phyloP scores from a whole-genome alignment of 495 filamentous ascomycete genomes.

The Beverwykella pulmonaria region DNA sequence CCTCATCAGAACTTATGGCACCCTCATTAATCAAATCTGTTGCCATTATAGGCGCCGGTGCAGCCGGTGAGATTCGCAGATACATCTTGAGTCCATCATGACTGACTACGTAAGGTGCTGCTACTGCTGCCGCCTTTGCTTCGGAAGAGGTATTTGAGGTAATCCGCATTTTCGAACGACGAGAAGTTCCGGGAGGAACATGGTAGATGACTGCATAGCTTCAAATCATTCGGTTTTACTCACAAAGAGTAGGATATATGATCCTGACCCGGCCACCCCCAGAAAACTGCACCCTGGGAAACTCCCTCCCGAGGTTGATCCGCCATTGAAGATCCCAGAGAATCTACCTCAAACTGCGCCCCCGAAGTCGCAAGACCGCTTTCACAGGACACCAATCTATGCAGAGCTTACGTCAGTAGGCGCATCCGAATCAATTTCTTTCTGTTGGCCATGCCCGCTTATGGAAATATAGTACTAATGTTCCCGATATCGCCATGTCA shows the following conservation, averaged over 20 bases:
- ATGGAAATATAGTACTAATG: slow-evolving; percentile 49
- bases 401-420: slow-evolving; percentile 50
- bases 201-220: slow-evolving; percentile 47
- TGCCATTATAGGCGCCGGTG: slow-evolving; percentile 56
- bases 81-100: background rate
- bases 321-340: slow-evolving; percentile 48
- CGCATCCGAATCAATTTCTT: background rate
- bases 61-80: slow-evolving; percentile 46
- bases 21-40: slow-evolving; percentile 50
- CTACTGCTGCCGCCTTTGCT: slow-evolving; percentile 51
- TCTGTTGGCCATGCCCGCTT: no score
- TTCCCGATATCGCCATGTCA: slow-evolving; percentile 55
- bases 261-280: slow-evolving; percentile 43
- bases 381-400: slow-evolving; percentile 53
- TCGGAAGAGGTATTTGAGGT: slow-evolving; percentile 55
- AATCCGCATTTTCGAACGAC: slow-evolving; percentile 55
- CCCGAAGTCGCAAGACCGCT: slow-evolving; percentile 50
- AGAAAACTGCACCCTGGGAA: slow-evolving; percentile 46
- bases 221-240: background rate
- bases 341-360: slow-evolving; percentile 46
- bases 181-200: slow-evolving; percentile 53
- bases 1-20: background rate
- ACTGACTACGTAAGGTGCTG: slow-evolving; percentile 44
- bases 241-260: slow-evolving; percentile 49
- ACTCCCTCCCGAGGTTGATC: slow-evolving; percentile 49